These are phyloP conservation scores for Globisporangium echinulatum DNA, from an alignment of 352 stramenopile genomes.

Conservation along the genomic window DNA sequence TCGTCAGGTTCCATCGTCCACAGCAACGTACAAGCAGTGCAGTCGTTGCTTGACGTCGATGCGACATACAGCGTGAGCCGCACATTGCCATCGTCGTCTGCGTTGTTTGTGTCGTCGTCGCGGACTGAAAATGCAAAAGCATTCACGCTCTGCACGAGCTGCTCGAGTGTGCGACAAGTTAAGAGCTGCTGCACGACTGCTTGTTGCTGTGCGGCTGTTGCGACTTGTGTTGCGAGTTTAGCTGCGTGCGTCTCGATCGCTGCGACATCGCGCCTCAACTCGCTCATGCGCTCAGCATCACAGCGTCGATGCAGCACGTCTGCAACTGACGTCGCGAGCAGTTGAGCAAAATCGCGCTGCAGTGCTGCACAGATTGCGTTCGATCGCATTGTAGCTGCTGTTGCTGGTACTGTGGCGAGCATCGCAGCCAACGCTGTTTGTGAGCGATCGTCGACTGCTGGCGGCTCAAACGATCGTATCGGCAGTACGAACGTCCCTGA, in stretches of 20 bases:
- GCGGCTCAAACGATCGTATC: not conserved
- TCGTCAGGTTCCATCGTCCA: too few relatives aligned
- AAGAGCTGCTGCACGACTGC: not conserved
- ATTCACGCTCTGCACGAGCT: slow-evolving; percentile 9
- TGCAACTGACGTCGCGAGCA: slow-evolving; percentile 6
- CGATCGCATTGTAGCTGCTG: not conserved
- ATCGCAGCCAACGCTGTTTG: too few relatives aligned
- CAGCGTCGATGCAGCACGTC: not conserved
- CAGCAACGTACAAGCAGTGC: too few relatives aligned
- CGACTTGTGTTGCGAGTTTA: not conserved
- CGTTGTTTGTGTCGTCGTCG: slow-evolving; percentile 1
- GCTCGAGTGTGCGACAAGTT: slow-evolving; percentile 8
- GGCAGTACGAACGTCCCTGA: slow-evolving; percentile 6
- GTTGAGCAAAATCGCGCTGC: slow-evolving; percentile 2
- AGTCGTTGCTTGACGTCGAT: not conserved
- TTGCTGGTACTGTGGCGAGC: not conserved
- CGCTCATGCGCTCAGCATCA: not conserved
- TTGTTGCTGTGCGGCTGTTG: not conserved
- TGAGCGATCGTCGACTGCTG: too few relatives aligned
- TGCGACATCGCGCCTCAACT: slow-evolving; percentile 1
- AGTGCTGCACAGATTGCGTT: not conserved
- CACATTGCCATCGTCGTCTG: not conserved
- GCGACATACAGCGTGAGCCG: slow-evolving; percentile 2
- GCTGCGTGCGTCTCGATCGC: not conserved
- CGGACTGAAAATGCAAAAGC: not conserved